These are phyloP conservation scores for Cladosporium oxysporum DNA, from an alignment of 2,329 filamentous ascomycete genomes.

Conservation along the genomic window DNA sequence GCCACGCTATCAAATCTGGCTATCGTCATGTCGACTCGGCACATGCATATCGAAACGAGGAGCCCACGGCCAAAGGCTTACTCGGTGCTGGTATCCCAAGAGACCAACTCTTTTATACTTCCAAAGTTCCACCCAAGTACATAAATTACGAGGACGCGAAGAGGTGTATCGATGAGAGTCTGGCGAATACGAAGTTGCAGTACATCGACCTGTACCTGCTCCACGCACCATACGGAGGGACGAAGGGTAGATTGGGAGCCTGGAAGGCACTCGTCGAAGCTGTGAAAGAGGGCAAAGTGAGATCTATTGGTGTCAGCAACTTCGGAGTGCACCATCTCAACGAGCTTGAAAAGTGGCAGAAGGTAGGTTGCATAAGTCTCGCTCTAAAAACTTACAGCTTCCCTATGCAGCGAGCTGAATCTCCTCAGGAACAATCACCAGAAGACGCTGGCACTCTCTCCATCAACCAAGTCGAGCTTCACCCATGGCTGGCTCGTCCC, in stretches of 20 bases:
- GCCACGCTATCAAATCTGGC: slow-evolving; percentile 57
- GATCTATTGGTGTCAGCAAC: slow-evolving; percentile 57
- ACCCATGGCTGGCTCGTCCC: slow-evolving; percentile 79
- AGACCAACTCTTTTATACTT: slow-evolving; percentile 62
- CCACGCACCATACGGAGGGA: slow-evolving; percentile 57
- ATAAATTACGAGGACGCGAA: slow-evolving; percentile 67
- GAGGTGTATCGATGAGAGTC: slow-evolving; percentile 62
- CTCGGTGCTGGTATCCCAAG: slow-evolving; percentile 54
- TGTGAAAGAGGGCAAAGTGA: slow-evolving; percentile 53
- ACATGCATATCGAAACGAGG: slow-evolving; percentile 60
- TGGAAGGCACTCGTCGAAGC: slow-evolving; percentile 59
- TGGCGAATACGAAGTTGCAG: slow-evolving; percentile 57
- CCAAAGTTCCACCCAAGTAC: slow-evolving; percentile 55
- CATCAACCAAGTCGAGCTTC: slow-evolving; percentile 86
- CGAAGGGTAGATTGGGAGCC: slow-evolving; percentile 50
- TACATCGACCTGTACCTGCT: slow-evolving; percentile 52
- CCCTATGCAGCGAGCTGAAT: neutral
- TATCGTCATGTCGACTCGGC: slow-evolving; percentile 65
- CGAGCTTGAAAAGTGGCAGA: slow-evolving; percentile 56
- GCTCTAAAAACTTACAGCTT: neutral
- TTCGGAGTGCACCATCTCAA: slow-evolving; percentile 58
- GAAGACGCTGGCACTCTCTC: slow-evolving; percentile 72
- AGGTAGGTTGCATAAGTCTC: slow-evolving; percentile 33
- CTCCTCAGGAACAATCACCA: slow-evolving; percentile 30
- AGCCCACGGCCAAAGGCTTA: slow-evolving; percentile 56